Conservation (phyloP, 2,329 filamentous ascomycete genomes). For the Cordyceps cicadae region DNA sequence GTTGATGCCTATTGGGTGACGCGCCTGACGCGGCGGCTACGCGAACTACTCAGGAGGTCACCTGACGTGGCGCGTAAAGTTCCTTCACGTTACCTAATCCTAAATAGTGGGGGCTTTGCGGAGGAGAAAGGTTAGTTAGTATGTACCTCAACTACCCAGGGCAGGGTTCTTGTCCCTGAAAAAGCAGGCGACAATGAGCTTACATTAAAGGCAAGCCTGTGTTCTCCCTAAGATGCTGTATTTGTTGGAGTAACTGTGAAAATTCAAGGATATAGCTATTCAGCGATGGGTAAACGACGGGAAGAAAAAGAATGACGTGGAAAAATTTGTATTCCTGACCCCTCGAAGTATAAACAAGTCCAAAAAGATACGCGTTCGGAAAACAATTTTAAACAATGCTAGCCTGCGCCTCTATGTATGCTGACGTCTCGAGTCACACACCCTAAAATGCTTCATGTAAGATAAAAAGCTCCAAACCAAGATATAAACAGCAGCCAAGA, state of each 20-base stretch:
- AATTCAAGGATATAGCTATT: background rate
- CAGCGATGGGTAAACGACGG: background rate
- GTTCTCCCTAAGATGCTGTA: no score
- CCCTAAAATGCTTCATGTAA: slow-evolving; percentile 9
- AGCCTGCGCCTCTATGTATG: slow-evolving; percentile 17
- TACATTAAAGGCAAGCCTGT: background rate
- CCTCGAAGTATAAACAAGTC: slow-evolving; percentile 10
- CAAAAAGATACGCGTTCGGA: slow-evolving; percentile 9
- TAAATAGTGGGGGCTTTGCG: no score
- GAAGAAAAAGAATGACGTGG: background rate
- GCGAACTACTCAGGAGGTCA: slow-evolving; percentile 30
- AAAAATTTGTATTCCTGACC: slow-evolving; percentile 2
- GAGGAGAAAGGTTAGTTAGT: no score
- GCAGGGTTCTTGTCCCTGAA: no score
- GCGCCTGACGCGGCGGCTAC: slow-evolving; percentile 18
- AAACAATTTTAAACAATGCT: slow-evolving; percentile 13
- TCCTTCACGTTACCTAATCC: no score
- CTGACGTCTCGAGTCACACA: slow-evolving; percentile 12
- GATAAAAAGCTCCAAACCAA: slow-evolving; percentile 1
- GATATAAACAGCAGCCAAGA: background rate
- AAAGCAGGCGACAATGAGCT: no score
- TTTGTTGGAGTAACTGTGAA: no score
- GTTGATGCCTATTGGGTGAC: slow-evolving; percentile 12
- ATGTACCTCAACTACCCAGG: no score
- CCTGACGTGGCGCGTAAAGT: slow-evolving; percentile 19